These are phyloP conservation scores for Lactarius evosmus DNA, from an alignment of 768 basidiomycete species.

Conservation along the genomic window DNA sequence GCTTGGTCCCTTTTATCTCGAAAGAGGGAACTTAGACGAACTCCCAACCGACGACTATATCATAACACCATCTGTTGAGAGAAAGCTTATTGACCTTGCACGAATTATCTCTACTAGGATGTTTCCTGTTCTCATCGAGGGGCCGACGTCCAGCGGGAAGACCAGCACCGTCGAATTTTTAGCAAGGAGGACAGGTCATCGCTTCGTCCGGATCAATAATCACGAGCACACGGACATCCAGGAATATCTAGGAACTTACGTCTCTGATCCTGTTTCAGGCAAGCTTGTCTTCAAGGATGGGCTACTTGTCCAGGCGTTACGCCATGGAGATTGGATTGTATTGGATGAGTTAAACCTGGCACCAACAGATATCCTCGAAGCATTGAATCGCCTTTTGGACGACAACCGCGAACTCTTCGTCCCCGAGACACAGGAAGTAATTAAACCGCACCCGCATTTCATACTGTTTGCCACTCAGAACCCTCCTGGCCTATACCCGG, in stretches of 20 bases:
- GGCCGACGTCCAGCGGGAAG: constrained; percentile 96
- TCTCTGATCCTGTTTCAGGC: constrained; percentile 89
- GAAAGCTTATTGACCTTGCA: constrained; percentile 91
- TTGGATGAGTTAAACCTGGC: constrained; percentile 97
- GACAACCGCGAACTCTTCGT: constrained; percentile 96
- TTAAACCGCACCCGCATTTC: constrained; percentile 91
- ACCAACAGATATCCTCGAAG: constrained; percentile 96
- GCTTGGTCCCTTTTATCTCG: constrained; percentile 89
- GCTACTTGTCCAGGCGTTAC: constrained; percentile 85
- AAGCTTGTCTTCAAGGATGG: constrained; percentile 95
- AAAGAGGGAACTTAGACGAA: constrained; percentile 65
- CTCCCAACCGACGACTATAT: constrained; percentile 79
- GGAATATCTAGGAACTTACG: constrained; percentile 95
- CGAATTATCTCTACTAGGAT: constrained; percentile 83
- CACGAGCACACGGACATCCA: constrained; percentile 99
- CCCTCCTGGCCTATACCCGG: constrained; percentile 92
- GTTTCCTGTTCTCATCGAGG: constrained; percentile 96
- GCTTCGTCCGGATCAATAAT: constrained; percentile 97
- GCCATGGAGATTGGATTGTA: constrained; percentile 95
- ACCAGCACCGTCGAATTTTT: constrained; percentile 96
- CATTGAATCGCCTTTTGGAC: constrained; percentile 92
- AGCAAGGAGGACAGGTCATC: constrained; percentile 88
- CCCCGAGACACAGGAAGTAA: constrained; percentile 93
- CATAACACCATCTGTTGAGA: constrained; percentile 92
- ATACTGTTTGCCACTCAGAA: constrained; percentile 99